Base-by-base conservation (phyloP, 768 basidiomycete genomes). In the Hemileccinum rubropunctum region DNA sequence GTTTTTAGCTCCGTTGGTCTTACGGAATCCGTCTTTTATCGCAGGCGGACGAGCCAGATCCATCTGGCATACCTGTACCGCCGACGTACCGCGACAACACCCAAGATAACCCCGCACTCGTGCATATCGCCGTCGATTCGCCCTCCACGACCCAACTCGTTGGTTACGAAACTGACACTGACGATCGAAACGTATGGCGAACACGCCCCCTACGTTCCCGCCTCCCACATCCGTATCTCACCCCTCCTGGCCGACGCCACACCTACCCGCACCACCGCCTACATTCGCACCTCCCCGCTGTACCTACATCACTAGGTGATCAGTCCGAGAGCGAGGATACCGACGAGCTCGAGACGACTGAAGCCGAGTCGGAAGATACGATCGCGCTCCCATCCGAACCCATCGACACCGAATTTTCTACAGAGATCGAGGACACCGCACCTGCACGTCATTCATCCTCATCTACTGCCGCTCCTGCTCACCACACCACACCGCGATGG, bases 11-110 rank as follows among this genome's bases (percentile, higher is more conserved):
- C 27, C 86, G 95, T 14, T 98, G 95, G 89, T 94, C 91, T 47
- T 91, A 88, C 65, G 94, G 94, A 17, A 86, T 97, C n/a, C 80
- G 78, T 43, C 75, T 95, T 0, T 76, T 97, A 8, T 78, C 89
- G 0, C 80, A 79, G 49, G 86, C 33, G 2, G 42, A 58, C 18
- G 55, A 61, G 11, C 48, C 47, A 13, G 56, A 58, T 3, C 1
- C 50, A 13, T 17, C 42, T 10, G 3, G 13, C 33, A 5, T 20
- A 3, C 38, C 54, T 14, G 23, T 26, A 6, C 32, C 46, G 2
- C 30, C 49, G 2, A 37, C 34, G 1, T 58, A 64, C 18, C 51
- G 45, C 7, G 56, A 61, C 8, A 43, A 52, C 20, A 12, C 45
- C 2, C 34, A 43, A 8, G 35, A 43, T 17, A 51, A 45, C 1